Evolutionary conservation across 164 flowering plant genomes (phyloP), one percentile per base, ranked within the genome.

Genomic region (Magnolia kwangsiensis): DNA sequence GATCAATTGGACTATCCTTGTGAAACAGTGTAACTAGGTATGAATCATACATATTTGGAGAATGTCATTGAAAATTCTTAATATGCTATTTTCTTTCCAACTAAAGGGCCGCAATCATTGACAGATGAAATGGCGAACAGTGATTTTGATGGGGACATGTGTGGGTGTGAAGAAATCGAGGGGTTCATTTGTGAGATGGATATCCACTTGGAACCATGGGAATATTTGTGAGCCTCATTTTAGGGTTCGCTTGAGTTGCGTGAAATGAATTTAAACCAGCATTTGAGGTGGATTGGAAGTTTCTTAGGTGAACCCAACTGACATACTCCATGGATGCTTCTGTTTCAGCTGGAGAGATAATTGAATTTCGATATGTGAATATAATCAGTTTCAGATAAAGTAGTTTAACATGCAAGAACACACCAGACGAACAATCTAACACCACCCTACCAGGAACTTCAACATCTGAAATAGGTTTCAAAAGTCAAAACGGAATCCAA

Each of bases 241-340:
- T 84, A 18, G 80, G 74, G 77, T 78, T 75, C 50, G 77, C 21
- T 67, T 81, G 85, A 69, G 78, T 75, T 71, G 79, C 51, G 2
- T 77, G 83, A 55, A 78, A 58, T 55, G 81, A 77, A 80, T 27
- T 71, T n/a, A 76, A 68, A 65, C 75, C 50, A 16, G 63, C 51
- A 74, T 78, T 84, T 27, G 79, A 18, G 19, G 74, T 14, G 16
- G 70, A 67, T 67, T 13, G 29, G 37, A 79, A 83, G 69, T 71
- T 82, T 49, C 79, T 75, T 13, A 78, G 83, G 76, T 80, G 78
- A 67, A 83, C 82, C 85, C 86, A 84, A 72, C 66, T 50, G n/a
- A 74, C 69, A 63, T 76, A 83, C 31, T 81, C 83, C 14, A 74
- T 51, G 14, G 14, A 51, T 51, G 58, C 58, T 51, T 13, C 58